phyloP scores from a whole-genome alignment of 1,284 basidiomycete genomes.

The Rhodotorula sp. region DNA sequence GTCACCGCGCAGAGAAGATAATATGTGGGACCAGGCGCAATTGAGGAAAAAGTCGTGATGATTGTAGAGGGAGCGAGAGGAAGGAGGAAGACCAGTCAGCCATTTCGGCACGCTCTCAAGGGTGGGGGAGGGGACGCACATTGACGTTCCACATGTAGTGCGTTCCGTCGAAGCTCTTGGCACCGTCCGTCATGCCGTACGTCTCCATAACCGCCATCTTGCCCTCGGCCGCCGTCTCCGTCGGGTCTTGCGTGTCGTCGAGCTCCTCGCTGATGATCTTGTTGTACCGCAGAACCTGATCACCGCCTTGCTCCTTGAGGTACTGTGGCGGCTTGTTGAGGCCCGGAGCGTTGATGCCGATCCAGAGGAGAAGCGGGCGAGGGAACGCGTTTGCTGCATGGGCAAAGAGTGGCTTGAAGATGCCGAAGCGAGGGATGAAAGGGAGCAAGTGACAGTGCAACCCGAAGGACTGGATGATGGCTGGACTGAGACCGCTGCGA shows the following conservation, averaged over 20 bases:
- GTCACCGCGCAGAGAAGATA: no score
- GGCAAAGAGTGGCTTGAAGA: neutral
- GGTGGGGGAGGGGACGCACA: neutral
- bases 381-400: no score
- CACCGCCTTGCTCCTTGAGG: neutral
- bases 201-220: constrained; percentile 2
- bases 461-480: no score
- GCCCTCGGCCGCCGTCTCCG: neutral
- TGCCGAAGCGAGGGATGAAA: neutral
- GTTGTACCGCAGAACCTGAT: neutral
- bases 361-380: neutral
- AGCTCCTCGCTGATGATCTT: neutral
- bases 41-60: no score
- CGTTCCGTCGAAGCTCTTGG: neutral
- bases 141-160: constrained; percentile 4
- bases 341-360: neutral
- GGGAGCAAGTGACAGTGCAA: no score
- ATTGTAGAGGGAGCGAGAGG: no score
- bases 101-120: neutral
- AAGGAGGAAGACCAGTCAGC: neutral
- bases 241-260: neutral
- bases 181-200: constrained; percentile 6
- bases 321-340: neutral
- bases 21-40: no score
- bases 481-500: neutral